phyloP scores from a whole-genome alignment of 805 yeast species.

The Metschnikowia arizonensis region DNA sequence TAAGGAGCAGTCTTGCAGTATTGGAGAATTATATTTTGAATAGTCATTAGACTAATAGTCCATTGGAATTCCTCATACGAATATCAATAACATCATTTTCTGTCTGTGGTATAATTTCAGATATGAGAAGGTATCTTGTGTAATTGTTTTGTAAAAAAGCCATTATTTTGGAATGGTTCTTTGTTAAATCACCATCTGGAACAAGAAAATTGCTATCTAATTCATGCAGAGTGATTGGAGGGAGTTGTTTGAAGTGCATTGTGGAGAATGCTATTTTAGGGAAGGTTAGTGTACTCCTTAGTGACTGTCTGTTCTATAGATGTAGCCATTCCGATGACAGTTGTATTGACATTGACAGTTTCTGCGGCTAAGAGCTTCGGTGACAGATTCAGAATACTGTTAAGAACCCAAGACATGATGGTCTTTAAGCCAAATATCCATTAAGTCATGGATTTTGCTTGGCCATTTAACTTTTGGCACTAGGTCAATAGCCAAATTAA shows the following conservation, averaged over 20 bases:
- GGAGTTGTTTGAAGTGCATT: slow-evolving; percentile 11
- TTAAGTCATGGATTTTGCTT: too few species aligned
- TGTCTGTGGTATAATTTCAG: slow-evolving; percentile 14
- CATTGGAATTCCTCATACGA: slow-evolving; percentile 10
- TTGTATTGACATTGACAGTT: not conserved
- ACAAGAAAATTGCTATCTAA: slow-evolving; percentile 1
- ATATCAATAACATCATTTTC: slow-evolving; percentile 17
- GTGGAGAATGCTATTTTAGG: too few species aligned
- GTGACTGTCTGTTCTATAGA: too few species aligned
- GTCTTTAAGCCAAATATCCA: slow-evolving; percentile 11
- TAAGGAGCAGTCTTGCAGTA: slow-evolving; percentile 29
- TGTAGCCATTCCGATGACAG: not conserved
- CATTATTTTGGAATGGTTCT: too few species aligned
- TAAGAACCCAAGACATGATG: too few species aligned
- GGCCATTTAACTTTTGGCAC: too few species aligned
- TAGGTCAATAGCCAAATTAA: too few species aligned
- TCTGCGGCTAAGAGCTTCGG: too few species aligned
- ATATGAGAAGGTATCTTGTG: slow-evolving; percentile 17
- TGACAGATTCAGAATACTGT: not conserved
- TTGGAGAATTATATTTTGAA: slow-evolving; percentile 2
- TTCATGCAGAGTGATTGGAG: slow-evolving; percentile 3
- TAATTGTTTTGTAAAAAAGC: not conserved
- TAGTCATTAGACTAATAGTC: slow-evolving; percentile 19
- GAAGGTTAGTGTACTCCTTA: too few species aligned
- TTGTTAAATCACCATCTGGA: not conserved